Evolutionary conservation across 768 basidiomycete genomes (phyloP).

Genomic region (Phanerochaete sordida): DNA sequence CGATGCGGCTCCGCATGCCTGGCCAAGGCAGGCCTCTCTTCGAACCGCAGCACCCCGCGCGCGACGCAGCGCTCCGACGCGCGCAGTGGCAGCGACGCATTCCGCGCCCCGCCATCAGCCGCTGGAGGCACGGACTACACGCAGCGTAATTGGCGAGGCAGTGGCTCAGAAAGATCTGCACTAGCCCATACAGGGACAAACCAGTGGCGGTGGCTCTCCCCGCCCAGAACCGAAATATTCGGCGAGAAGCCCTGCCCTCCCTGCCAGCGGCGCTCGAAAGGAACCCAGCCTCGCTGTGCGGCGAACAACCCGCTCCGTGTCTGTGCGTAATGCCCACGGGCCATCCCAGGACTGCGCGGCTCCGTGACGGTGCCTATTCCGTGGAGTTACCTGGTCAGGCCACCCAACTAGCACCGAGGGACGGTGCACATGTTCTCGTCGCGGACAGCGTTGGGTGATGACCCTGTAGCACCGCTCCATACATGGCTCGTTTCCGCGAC

Average conservation of each 20-base stretch:
- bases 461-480: neutral
- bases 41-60: neutral
- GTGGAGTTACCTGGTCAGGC: neutral
- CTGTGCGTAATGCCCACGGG: neutral
- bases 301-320: neutral
- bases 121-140: neutral
- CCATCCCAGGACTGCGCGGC: neutral
- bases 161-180: neutral
- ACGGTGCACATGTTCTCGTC: neutral
- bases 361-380: neutral
- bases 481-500: neutral
- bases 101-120: neutral
- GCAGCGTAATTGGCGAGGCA: too few species aligned
- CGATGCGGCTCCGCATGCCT: neutral
- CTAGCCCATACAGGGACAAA: neutral
- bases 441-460: neutral
- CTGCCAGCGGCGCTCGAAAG: neutral
- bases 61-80: neutral
- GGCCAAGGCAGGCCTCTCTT: neutral
- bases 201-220: neutral
- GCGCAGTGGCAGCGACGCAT: neutral
- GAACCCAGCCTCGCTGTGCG: neutral
- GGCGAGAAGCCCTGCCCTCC: neutral
- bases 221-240: neutral
- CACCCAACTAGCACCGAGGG: neutral